Conservation (phyloP, 345 rosid species). For the Dipteronia sinensis region DNA sequence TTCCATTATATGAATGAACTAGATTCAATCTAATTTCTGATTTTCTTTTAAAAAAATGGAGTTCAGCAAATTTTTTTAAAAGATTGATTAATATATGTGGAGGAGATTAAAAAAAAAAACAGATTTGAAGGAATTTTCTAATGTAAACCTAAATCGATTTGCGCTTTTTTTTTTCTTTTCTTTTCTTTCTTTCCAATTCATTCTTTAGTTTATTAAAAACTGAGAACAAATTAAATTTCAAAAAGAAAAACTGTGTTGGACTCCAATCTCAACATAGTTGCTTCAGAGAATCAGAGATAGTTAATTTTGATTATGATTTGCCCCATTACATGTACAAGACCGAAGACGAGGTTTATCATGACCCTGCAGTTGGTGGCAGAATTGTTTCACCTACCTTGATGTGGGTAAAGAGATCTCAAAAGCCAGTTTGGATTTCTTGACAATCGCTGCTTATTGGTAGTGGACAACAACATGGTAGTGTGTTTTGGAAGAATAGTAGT, state of each 20-base stretch:
- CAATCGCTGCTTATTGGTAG: slow-evolving; percentile 81
- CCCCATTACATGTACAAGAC: slow-evolving; percentile 80
- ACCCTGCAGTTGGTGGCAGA: slow-evolving; percentile 58
- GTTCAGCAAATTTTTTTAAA: too few species aligned
- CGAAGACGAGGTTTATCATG: slow-evolving; percentile 80
- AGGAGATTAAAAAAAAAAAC: too few species aligned
- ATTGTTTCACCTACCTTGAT: slow-evolving; percentile 94
- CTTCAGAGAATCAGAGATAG: slow-evolving; percentile 59
- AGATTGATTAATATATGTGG: too few species aligned
- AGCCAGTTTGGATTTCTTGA: slow-evolving; percentile 61
- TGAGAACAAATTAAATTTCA: too few species aligned
- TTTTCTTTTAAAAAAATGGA: too few species aligned
- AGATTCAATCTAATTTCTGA: too few species aligned
- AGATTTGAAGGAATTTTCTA: too few species aligned
- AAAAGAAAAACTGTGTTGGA: slow-evolving; percentile 63
- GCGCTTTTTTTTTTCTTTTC: too few species aligned
- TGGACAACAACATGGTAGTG: slow-evolving; percentile 99
- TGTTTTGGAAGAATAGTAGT: slow-evolving; percentile 84
- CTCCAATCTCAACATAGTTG: slow-evolving; percentile 60
- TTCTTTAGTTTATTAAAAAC: too few species aligned
- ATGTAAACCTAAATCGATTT: too few species aligned
- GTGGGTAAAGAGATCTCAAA: slow-evolving; percentile 82
- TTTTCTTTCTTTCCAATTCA: too few species aligned
- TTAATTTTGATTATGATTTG: slow-evolving; percentile 82
- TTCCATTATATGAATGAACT: too few species aligned